Base-by-base conservation (phyloP, 2,329 filamentous ascomycete species). In the Davidsoniella virescens region DNA sequence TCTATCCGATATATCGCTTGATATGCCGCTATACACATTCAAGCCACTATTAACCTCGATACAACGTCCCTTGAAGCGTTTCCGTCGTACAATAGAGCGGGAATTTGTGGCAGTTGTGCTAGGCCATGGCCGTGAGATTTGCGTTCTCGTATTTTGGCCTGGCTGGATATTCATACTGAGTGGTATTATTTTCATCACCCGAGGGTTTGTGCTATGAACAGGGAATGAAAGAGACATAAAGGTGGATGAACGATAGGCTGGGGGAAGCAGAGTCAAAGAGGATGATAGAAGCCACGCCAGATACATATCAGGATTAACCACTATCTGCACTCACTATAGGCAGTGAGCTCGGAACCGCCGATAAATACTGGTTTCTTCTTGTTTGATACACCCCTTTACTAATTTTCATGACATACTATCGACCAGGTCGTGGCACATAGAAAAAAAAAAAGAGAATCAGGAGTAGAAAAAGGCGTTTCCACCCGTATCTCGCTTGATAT, bases 391-490 rank as follows among this genome's bases (percentile, higher is more conserved):
- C 16, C 20, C 42, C 17, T 23, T 44, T n/a, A 1, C 14, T n/a
- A 8, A 18, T 42, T 42, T 10, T 42, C 4, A 38, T 38, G 7
- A 38, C 36, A 38, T 16, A 38, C 36, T 23, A 23, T 23, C 20
- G 20, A 23, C 4, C 5, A 23, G 20, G 4, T 33, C 29, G 29
- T 9, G 29, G 29, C 12, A 3, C 3, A 6, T 33, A 12, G 29
- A 33, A 10, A 33, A 4, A 12, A 12, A 8, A 23, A 23, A 23
- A 33, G 29, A 12, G 36, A 69, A 64, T 39, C 17, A 53, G 41
- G 76, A 73, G 62, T 87, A 90, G 71, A 98, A 98, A 64, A 95
- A 95, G 0, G 85, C 79, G 65, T 98, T 98, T 10, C 92, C 92
- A 50, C 87, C 81, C 10, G 76, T 75, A 66, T 98, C 92, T 59